phyloP scores from a whole-genome alignment of 2,329 filamentous ascomycete genomes.

The Trichoderma sp. region DNA sequence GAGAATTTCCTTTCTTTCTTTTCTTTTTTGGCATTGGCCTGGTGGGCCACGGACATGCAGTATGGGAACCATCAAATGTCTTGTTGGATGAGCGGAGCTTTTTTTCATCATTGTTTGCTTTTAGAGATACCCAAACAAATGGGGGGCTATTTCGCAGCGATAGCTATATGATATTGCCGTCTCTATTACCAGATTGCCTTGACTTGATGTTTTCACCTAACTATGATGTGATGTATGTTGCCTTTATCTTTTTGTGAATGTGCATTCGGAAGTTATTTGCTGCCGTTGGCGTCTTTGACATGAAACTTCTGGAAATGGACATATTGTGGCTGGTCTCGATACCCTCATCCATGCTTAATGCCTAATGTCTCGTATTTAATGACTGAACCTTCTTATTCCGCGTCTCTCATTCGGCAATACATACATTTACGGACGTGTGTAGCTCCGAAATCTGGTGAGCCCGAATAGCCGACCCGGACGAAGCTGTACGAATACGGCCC shows the following conservation, averaged over 20 bases:
- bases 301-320: background rate
- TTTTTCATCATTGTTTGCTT: background rate
- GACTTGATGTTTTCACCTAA: background rate
- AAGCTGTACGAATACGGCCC: background rate
- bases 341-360: background rate
- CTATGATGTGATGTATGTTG: background rate
- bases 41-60: background rate
- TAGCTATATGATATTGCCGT: background rate
- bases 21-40: background rate
- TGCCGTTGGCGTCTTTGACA: background rate
- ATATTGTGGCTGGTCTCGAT: background rate
- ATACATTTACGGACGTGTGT: background rate
- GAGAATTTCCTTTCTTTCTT: background rate
- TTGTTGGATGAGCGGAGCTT: background rate
- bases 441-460: background rate
- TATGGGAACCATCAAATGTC: background rate
- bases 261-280: background rate
- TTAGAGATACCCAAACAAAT: constrained; percentile 13
- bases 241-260: background rate
- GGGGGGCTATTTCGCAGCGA: background rate
- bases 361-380: background rate
- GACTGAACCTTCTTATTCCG: background rate
- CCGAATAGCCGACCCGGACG: background rate
- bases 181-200: background rate
- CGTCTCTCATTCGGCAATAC: background rate